Evolutionary conservation across 2,329 filamentous ascomycete species (phyloP), one percentile per base, ranked within the genome.

Genomic region (Gyromitra esculenta): DNA sequence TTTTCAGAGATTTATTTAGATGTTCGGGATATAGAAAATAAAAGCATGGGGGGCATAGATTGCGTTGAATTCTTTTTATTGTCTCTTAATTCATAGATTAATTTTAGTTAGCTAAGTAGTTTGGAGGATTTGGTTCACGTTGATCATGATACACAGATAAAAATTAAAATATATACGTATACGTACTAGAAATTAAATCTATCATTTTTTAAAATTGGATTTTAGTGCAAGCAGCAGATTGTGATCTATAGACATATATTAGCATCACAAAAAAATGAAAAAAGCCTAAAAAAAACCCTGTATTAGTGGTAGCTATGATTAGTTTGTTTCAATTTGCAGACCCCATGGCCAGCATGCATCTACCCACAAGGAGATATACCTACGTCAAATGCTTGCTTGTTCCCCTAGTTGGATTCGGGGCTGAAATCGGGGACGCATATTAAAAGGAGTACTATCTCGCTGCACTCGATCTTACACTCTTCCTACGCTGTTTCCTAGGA

Each of bases 241-340:
- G 48, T 52, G 48, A 52, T n/a, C 15, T 52, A n/a, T 52, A 52
- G 18, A 11, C 5, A 18, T 52, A 11, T 9, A 15, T 52, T 4
- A 8, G 48, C 8, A 25, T 18, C 48, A 15, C 48, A 18, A 25
- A 31, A 31, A 31, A 31, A 31, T 3, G 4, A 31, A 31, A 31
- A 4, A 31, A 31, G 4, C 25, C 25, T 45, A 45, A 45, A 45
- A 45, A 45, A 43, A 13, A 7, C 9, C 9, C 15, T 45, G 41
- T 45, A 45, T 45, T 11, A 45, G 41, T 11, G 43, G 43, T 15
- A 13, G 11, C 5, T 45, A 45, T 13, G 43, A 45, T 35, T 35
- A 56, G 52, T 15, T 56, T 56, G 52, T 56, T 56, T 56, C 52
- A 56, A 35, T 7, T 56, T 11, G 9, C 52, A 31, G 8, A 56